These are phyloP conservation scores for Trichoderma semiorbis DNA, from an alignment of 2,329 filamentous ascomycete species.

Conservation along the genomic window DNA sequence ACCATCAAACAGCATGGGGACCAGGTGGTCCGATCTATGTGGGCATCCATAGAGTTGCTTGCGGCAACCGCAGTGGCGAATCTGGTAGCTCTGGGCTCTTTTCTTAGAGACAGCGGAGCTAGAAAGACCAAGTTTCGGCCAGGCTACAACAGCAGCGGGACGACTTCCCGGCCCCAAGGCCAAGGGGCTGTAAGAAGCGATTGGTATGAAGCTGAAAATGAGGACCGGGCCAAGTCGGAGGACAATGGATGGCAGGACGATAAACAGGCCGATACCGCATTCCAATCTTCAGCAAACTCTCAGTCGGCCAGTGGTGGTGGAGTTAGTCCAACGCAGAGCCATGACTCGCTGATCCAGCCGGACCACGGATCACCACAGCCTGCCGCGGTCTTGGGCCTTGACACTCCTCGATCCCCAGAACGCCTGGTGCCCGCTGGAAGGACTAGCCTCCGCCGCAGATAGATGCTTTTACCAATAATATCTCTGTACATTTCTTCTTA, in stretches of 20 bases:
- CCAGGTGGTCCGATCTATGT: constrained; percentile 1
- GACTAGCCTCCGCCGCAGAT: constrained; percentile 7
- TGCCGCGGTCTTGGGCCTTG: background rate
- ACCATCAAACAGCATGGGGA: constrained; percentile 1
- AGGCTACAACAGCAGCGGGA: background rate
- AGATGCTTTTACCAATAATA: background rate
- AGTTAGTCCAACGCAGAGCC: constrained; percentile 5
- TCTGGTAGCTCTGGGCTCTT: background rate
- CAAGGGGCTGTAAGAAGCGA: background rate
- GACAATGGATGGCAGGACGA: background rate
- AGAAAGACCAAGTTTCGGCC: constrained; percentile 11
- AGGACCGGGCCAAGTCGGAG: background rate
- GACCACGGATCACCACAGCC: constrained; percentile 1
- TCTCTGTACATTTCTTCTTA: background rate
- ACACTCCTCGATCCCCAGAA: constrained; percentile 4
- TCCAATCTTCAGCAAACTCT: background rate
- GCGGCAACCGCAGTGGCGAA: constrained; percentile 7
- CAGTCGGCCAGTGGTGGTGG: constrained; percentile 2
- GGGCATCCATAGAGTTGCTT: constrained; percentile 3
- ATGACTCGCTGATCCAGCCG: constrained; percentile 10
- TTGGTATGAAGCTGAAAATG: background rate
- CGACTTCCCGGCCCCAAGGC: background rate
- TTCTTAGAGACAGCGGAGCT: background rate
- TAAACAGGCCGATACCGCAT: constrained; percentile 11
- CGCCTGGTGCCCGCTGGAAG: background rate